These are phyloP conservation scores for Cupressus sempervirens DNA, from an alignment of 75 land plant genomes.

Conservation along the genomic window DNA sequence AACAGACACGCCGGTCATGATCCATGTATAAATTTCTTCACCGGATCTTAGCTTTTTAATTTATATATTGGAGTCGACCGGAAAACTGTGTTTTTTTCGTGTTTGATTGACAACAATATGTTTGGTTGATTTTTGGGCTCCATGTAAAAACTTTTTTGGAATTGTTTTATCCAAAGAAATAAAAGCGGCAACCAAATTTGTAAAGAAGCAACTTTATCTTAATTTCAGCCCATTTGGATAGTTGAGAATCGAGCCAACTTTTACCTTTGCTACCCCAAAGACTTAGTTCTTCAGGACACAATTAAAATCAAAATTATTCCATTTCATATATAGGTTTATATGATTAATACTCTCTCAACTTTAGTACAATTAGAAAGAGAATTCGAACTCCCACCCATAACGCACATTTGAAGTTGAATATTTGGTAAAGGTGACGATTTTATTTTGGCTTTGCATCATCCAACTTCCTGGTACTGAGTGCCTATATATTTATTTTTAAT, in stretches of 20 bases:
- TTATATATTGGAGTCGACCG: background rate
- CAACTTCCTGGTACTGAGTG: background rate
- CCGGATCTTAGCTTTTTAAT: background rate
- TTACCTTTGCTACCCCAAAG: too few species aligned
- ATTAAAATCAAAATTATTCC: background rate
- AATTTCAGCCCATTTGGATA: background rate
- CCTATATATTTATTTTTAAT: background rate
- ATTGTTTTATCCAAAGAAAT: background rate
- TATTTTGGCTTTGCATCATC: background rate
- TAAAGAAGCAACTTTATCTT: background rate
- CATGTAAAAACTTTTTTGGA: background rate
- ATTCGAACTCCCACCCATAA: background rate
- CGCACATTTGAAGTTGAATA: background rate
- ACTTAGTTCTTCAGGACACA: background rate
- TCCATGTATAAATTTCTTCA: constrained; percentile 44
- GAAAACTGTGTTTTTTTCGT: background rate
- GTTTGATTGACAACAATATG: background rate
- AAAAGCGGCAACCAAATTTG: background rate
- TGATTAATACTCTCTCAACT: background rate
- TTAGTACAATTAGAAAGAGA: background rate
- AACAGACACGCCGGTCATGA: constrained; percentile 94
- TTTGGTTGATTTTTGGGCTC: background rate
- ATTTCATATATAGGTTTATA: background rate
- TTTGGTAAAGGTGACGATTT: background rate
- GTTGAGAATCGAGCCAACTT: background rate